phyloP scores from a whole-genome alignment of 805 yeast genomes.

The Ogataea saltuana region DNA sequence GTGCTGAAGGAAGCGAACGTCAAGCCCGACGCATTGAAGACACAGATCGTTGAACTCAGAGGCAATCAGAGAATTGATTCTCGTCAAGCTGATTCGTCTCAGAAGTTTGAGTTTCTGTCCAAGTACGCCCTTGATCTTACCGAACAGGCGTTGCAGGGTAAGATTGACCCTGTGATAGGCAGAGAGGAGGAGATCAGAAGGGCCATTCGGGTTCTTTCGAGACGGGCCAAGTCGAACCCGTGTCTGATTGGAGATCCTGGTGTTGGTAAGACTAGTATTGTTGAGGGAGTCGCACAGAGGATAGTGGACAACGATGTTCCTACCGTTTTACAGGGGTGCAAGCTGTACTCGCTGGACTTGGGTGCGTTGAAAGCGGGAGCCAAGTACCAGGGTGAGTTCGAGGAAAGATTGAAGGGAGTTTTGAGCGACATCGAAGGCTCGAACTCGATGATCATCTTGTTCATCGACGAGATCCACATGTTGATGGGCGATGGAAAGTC shows the following conservation, averaged over 20 bases:
- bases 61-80: conserved; percentile 93
- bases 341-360: conserved; percentile 83
- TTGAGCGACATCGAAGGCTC: conserved; percentile 90
- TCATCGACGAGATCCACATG: conserved; percentile 98
- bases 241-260: conserved; percentile 98
- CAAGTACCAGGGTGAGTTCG: conserved; percentile 97
- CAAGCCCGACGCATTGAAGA: conserved; percentile 68
- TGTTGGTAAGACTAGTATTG: conserved; percentile 97
- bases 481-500: conserved; percentile 98
- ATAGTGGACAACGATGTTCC: conserved; percentile 96
- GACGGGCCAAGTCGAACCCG: conserved; percentile 96
- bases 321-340: conserved; percentile 74
- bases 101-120: conserved; percentile 75
- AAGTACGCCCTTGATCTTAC: conserved; percentile 95
- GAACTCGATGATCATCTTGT: conserved; percentile 79
- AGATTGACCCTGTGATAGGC: conserved; percentile 96
- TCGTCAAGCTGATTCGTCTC: conserved; percentile 88
- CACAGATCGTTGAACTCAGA: conserved; percentile 76
- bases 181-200: conserved; percentile 98
- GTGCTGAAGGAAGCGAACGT: conserved; percentile 72
- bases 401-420: conserved; percentile 96
- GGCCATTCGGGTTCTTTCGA: conserved; percentile 91
- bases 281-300: conserved; percentile 98
- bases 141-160: conserved; percentile 89
- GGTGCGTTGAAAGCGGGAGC: conserved; percentile 99